Conservation (phyloP, 2,329 filamentous ascomycete genomes). For the Didymella pomorum region DNA sequence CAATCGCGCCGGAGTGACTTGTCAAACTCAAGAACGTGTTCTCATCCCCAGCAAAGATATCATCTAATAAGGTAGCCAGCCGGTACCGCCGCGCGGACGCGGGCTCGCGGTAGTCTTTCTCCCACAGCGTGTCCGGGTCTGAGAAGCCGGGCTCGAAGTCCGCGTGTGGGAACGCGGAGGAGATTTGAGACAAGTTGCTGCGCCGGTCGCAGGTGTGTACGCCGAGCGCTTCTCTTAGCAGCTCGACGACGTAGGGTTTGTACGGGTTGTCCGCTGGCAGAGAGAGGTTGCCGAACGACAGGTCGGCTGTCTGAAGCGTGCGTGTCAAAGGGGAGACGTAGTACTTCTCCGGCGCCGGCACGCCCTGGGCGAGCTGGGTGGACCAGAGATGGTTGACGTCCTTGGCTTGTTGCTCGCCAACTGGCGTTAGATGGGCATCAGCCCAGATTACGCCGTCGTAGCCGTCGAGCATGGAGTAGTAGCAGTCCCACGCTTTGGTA, state of each 20-base stretch:
- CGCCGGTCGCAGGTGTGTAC: slow-evolving; percentile 74
- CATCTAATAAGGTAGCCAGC: slow-evolving; percentile 55
- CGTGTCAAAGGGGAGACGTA: slow-evolving; percentile 71
- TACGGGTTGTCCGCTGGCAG: slow-evolving; percentile 61
- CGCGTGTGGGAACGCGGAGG: slow-evolving; percentile 59
- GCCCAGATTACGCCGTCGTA: slow-evolving; percentile 69
- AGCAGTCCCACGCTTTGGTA: slow-evolving; percentile 73
- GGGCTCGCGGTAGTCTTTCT: slow-evolving; percentile 48
- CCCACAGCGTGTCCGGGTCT: slow-evolving; percentile 65
- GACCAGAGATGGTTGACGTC: slow-evolving; percentile 67
- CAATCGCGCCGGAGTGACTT: slow-evolving; percentile 66
- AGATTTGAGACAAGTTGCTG: slow-evolving; percentile 61
- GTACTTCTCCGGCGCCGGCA: slow-evolving; percentile 69
- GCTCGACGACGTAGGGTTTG: slow-evolving; percentile 68
- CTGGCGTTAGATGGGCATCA: slow-evolving; percentile 67
- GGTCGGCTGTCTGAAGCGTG: slow-evolving; percentile 68
- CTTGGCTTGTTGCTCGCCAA: slow-evolving; percentile 65
- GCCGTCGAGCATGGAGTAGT: slow-evolving; percentile 70
- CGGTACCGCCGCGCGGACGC: slow-evolving; percentile 33
- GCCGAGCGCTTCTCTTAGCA: slow-evolving; percentile 70
- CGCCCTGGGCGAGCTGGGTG: slow-evolving; percentile 59
- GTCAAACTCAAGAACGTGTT: slow-evolving; percentile 62
- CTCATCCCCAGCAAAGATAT: slow-evolving; percentile 60
- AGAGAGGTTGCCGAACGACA: slow-evolving; percentile 60
- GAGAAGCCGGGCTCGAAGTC: slow-evolving; percentile 67